Percentiles rank a stretch among this genome's conserved stretches.
Conservation (phyloP, 2,329 filamentous ascomycete genomes). For the Emydomyces testavorans region DNA sequence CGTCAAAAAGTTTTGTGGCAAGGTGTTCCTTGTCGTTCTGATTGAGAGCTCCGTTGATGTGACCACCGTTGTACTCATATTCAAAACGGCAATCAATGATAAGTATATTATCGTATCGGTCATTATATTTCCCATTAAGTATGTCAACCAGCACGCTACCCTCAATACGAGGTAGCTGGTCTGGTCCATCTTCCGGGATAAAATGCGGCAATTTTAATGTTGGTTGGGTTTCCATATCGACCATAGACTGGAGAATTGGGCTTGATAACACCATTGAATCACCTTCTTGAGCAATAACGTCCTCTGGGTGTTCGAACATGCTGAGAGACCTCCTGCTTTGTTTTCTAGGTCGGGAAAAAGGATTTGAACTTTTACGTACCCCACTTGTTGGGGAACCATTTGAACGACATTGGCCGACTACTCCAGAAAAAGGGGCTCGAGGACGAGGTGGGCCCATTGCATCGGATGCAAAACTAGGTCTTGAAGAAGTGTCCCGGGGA, state of each 20-base stretch:
- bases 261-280: conserved; percentile 46
- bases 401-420: conserved; percentile 43
- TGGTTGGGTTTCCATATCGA: conserved; percentile 69
- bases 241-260: conserved; percentile 57
- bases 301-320: conserved; percentile 91
- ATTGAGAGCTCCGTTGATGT: conserved; percentile 88
- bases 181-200: conserved; percentile 63
- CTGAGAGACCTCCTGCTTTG: conserved; percentile 85
- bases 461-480: conserved; percentile 47
- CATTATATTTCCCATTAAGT: conserved; percentile 70
- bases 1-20: conserved; percentile 62
- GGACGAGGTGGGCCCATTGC: conserved; percentile 50
- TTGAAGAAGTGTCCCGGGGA: conserved; percentile 48
- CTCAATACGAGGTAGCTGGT: conserved; percentile 78
- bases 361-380: conserved; percentile 60
- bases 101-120: conserved; percentile 66
- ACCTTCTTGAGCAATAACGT: conserved; percentile 67
- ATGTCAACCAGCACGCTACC: conserved; percentile 74
- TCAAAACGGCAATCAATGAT: conserved; percentile 96
- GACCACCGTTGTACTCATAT: conserved; percentile 94
- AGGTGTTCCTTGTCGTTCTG: conserved; percentile 93
- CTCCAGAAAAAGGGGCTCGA: conserved; percentile 53
- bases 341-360: conserved; percentile 64
- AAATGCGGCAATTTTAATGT: conserved; percentile 74
- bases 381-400: conserved; percentile 64